Conservation (phyloP, 2,329 filamentous ascomycete genomes). For the Fusarium nanum region DNA sequence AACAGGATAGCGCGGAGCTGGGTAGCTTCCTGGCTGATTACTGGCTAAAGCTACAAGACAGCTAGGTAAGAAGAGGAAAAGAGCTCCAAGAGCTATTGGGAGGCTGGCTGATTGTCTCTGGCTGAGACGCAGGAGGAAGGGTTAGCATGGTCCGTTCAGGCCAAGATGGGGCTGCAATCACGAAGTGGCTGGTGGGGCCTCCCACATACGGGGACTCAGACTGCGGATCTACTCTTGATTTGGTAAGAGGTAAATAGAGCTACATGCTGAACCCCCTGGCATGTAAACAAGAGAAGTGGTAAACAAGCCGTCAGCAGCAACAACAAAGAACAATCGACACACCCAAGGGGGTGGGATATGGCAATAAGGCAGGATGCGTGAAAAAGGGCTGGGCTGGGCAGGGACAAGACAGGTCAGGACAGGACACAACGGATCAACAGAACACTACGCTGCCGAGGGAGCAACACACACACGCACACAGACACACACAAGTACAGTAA, state of each 20-base stretch:
- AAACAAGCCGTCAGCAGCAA: conserved; percentile 25
- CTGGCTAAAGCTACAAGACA: conserved; percentile 38
- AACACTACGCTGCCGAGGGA: conserved; percentile 37
- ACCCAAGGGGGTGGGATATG: conserved; percentile 31
- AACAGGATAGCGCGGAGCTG: conserved; percentile 30
- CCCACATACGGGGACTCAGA: conserved; percentile 22
- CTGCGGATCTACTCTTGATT: conserved; percentile 29
- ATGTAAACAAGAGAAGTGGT: conserved; percentile 46
- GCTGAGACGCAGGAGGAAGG: conserved; percentile 45
- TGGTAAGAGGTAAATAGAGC: conserved; percentile 43
- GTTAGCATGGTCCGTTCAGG: conserved; percentile 27
- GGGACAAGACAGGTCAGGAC: conserved; percentile 16
- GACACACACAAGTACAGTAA: conserved; percentile 28
- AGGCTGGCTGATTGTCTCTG: conserved; percentile 35
- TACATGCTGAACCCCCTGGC: conserved; percentile 20
- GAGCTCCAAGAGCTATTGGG: conserved; percentile 40
- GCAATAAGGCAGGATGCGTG: conserved; percentile 21
- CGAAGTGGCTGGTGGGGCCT: conserved; percentile 23
- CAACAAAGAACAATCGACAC: conserved; percentile 42
- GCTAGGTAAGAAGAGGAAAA: conserved; percentile 35
- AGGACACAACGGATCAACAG: conserved; percentile 37
- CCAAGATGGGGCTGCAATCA: conserved; percentile 27
- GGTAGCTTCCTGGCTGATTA: conserved; percentile 24
- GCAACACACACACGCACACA: conserved; percentile 31
- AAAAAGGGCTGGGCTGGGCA: conserved; percentile 30